Evolutionary conservation across 768 basidiomycete species (phyloP).

Genomic region (Cystofilobasidium macerans): DNA sequence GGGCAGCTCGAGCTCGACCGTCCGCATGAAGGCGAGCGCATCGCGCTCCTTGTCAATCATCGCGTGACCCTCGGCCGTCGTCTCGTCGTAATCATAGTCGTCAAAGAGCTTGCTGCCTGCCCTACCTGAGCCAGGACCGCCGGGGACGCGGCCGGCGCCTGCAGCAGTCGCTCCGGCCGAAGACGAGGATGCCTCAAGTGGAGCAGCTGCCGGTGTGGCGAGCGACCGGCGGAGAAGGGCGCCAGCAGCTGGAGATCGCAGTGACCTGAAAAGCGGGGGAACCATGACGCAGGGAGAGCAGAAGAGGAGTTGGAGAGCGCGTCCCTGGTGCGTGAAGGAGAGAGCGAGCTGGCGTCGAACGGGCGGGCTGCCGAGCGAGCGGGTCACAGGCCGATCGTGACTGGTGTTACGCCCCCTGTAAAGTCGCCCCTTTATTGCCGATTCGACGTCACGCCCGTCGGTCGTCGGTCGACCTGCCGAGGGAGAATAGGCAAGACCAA

Average conservation of each 20-base stretch:
- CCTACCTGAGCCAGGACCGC: background rate
- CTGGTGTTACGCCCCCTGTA: too few species aligned
- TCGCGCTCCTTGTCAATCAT: constrained; percentile 26
- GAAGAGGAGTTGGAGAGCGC: too few species aligned
- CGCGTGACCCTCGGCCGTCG: constrained; percentile 16
- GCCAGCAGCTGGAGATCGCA: background rate
- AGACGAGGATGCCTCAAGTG: background rate
- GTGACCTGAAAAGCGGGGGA: background rate
- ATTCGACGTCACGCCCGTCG: too few species aligned
- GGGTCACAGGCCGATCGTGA: too few species aligned
- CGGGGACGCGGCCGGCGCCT: background rate
- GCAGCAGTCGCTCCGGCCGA: background rate
- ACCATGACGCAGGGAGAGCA: background rate
- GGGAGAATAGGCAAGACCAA: too few species aligned
- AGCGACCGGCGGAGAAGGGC: background rate
- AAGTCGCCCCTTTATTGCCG: too few species aligned
- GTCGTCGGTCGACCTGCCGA: too few species aligned
- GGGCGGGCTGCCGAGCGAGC: too few species aligned
- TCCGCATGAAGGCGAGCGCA: constrained; percentile 26
- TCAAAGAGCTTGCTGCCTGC: constrained; percentile 12
- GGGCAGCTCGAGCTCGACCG: constrained; percentile 26
- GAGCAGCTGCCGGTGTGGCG: background rate
- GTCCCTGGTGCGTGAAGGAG: too few species aligned
- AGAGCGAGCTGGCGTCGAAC: too few species aligned
- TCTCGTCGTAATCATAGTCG: constrained; percentile 25